Conservation (phyloP, 768 basidiomycete genomes). For the Megacollybia marginata region DNA sequence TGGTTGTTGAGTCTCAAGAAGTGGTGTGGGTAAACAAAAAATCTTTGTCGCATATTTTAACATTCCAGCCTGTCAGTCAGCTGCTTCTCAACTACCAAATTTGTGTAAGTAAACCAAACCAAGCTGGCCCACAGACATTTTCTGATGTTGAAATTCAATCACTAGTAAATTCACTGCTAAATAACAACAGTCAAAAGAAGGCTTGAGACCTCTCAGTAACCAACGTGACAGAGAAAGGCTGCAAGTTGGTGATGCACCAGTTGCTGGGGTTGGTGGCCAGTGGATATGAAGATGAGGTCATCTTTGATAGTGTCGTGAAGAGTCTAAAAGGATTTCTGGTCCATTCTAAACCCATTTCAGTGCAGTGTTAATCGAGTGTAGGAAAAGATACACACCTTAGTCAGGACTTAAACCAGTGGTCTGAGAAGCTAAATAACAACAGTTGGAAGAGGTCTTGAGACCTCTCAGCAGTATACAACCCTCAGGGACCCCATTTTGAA, state of each 20-base stretch:
- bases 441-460: constrained; percentile 1
- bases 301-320: background rate
- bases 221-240: constrained; percentile 10
- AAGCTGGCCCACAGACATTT: no score
- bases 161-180: no score
- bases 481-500: background rate
- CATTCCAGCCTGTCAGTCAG: no score
- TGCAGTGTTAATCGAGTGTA: background rate
- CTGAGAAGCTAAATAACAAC: no score
- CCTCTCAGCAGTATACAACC: background rate
- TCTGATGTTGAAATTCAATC: no score
- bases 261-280: constrained; percentile 8
- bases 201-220: no score
- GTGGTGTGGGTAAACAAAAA: no score
- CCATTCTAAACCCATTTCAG: background rate
- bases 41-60: no score
- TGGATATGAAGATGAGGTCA: constrained; percentile 7
- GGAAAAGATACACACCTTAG: constrained; percentile 1
- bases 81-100: no score
- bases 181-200: no score
- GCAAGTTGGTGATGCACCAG: constrained; percentile 15
- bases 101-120: no score
- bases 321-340: background rate
- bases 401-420: background rate
- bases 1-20: no score